Evolutionary conservation across 257 asterid species (phyloP).

Genomic region (Rhazya stricta): DNA sequence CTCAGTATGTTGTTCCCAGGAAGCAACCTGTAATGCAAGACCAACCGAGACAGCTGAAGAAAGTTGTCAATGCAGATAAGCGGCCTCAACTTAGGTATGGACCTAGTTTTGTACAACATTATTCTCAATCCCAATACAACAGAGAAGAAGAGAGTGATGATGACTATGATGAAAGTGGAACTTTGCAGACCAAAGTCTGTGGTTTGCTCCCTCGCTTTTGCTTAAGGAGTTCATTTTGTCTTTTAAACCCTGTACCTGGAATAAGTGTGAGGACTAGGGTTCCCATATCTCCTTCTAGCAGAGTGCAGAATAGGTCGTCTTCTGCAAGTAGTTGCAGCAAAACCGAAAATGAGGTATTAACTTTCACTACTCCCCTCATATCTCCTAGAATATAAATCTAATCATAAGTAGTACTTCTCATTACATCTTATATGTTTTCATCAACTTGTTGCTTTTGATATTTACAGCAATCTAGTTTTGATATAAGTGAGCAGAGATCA

Average conservation of each 20-base stretch:
- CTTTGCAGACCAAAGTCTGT: constrained; percentile 41
- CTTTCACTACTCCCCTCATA: neutral
- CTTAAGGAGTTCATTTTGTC: constrained; percentile 43
- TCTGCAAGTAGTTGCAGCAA: constrained; percentile 36
- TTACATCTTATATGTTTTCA: neutral
- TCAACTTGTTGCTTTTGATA: constrained; percentile 4
- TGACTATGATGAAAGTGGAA: constrained; percentile 35
- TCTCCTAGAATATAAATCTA: neutral
- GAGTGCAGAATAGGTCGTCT: constrained; percentile 39
- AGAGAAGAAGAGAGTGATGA: constrained; percentile 56
- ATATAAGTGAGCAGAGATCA: constrained; percentile 32
- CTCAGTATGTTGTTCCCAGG: constrained; percentile 49
- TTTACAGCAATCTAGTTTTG: constrained; percentile 41
- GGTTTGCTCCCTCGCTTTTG: constrained; percentile 81
- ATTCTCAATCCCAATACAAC: constrained; percentile 32
- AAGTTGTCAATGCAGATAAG: constrained; percentile 29
- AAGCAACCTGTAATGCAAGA: constrained; percentile 37
- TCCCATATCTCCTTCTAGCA: constrained; percentile 40
- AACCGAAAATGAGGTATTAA: constrained; percentile 52
- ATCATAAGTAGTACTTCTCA: neutral
- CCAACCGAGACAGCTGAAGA: constrained; percentile 35
- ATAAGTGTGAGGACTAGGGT: constrained; percentile 57
- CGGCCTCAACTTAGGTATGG: constrained; percentile 71
- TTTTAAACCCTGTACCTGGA: constrained; percentile 54
- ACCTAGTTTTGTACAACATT: constrained; percentile 56